Percentiles rank a stretch among this genome's conserved stretches.
Evolutionary conservation across 768 basidiomycete species (phyloP).

Genomic region (Auricularia cornea): DNA sequence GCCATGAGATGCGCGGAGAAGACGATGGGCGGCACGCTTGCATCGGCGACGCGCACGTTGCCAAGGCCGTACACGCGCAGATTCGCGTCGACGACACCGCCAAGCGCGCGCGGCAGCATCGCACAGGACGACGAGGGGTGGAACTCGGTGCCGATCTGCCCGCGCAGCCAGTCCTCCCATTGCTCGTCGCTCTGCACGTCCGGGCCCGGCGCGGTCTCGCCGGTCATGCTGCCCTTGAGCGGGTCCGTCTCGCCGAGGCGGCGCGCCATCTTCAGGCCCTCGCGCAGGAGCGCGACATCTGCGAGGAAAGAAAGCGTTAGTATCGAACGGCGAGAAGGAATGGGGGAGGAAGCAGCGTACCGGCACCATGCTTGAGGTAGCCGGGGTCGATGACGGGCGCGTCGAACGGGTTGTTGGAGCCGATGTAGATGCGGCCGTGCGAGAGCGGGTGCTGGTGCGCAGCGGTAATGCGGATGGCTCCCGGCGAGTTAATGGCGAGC

Average conservation of each 20-base stretch:
- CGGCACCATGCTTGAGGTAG: constrained; percentile 51
- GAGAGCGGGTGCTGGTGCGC: constrained; percentile 60
- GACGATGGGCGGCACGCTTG: constrained; percentile 48
- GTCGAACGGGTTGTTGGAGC: constrained; percentile 50
- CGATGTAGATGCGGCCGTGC: constrained; percentile 56
- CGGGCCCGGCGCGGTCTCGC: constrained; percentile 44
- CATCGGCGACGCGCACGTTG: constrained; percentile 52
- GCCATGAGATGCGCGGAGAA: constrained; percentile 36
- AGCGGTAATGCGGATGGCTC: constrained; percentile 47
- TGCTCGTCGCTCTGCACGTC: constrained; percentile 45
- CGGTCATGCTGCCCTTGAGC: constrained; percentile 34
- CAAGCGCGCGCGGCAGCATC: constrained; percentile 45
- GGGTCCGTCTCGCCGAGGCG: constrained; percentile 45
- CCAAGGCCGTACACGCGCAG: constrained; percentile 48
- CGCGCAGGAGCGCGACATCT: constrained; percentile 43
- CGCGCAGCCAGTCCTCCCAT: constrained; percentile 44
- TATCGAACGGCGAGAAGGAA: neutral
- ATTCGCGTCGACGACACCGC: constrained; percentile 51
- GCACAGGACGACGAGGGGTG: constrained; percentile 53
- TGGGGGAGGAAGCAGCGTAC: constrained; percentile 17
- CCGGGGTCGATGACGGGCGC: constrained; percentile 55
- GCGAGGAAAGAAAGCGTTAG: neutral
- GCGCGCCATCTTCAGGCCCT: constrained; percentile 57
- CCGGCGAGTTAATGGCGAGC: constrained; percentile 22
- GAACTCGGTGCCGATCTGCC: constrained; percentile 41